phyloP scores from a whole-genome alignment of 768 basidiomycete species.

The Inosperma sp. region DNA sequence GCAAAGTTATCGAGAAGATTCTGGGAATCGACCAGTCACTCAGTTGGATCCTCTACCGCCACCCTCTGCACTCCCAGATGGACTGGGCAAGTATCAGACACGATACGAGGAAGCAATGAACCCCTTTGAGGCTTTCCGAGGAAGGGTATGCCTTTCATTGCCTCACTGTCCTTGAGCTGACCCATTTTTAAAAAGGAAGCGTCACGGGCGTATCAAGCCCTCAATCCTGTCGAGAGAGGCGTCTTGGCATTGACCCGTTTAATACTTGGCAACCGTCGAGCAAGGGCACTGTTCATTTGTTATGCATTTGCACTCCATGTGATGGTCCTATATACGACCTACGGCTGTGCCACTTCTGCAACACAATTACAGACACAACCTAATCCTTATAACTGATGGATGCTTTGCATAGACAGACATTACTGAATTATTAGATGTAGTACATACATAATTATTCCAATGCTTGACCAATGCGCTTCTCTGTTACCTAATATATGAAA shows the following conservation, averaged over 20 bases:
- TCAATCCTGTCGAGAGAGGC: slow-evolving; percentile 88
- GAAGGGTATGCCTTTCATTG: slow-evolving; percentile 54
- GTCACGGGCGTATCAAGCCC: slow-evolving; percentile 83
- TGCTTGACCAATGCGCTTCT: neutral
- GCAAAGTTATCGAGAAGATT: slow-evolving; percentile 89
- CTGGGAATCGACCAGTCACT: slow-evolving; percentile 49
- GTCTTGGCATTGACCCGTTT: slow-evolving; percentile 80
- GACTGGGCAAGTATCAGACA: slow-evolving; percentile 84
- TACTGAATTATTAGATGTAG: slow-evolving; percentile 28
- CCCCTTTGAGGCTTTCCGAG: slow-evolving; percentile 96
- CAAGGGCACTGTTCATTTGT: slow-evolving; percentile 83
- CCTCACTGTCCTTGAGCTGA: slow-evolving; percentile 1
- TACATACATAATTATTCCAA: slow-evolving; percentile 14
- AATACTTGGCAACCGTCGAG: slow-evolving; percentile 84
- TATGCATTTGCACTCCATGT: slow-evolving; percentile 80
- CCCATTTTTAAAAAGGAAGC: slow-evolving; percentile 62
- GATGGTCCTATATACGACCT: slow-evolving; percentile 75
- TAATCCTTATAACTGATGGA: slow-evolving; percentile 30
- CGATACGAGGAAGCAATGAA: slow-evolving; percentile 98
- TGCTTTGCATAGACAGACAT: slow-evolving; percentile 15
- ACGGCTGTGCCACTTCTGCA: slow-evolving; percentile 61
- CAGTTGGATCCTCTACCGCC: slow-evolving; percentile 67
- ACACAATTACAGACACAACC: slow-evolving; percentile 50
- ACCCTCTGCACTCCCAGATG: slow-evolving; percentile 47
- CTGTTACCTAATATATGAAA: neutral